A percentile compares a stretch with the other conserved stretches of the same genome.
phyloP scores from a whole-genome alignment of 2,329 filamentous ascomycete genomes.

The Sporothrix humicola region DNA sequence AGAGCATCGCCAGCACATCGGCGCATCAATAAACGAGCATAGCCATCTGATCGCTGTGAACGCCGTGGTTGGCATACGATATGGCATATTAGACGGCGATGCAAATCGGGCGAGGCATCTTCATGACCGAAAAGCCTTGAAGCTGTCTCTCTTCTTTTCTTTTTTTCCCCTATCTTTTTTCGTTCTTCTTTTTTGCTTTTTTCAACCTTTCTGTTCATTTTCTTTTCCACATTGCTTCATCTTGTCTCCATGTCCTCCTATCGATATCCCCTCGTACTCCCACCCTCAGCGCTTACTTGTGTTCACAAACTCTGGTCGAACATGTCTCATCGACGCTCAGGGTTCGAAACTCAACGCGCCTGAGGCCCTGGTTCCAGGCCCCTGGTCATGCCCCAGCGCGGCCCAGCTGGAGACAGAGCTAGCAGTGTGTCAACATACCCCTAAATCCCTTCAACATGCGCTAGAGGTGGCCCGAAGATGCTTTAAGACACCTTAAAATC shows the following conservation, averaged over 20 bases:
- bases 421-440: background rate
- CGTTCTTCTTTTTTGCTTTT: background rate
- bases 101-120: too few species aligned
- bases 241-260: background rate
- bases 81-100: conserved; percentile 7
- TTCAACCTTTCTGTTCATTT: background rate
- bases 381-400: conserved; percentile 21
- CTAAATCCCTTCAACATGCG: background rate
- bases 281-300: conserved; percentile 7
- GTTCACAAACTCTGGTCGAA: conserved; percentile 31
- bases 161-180: background rate
- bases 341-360: conserved; percentile 48
- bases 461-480: too few species aligned
- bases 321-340: conserved; percentile 46
- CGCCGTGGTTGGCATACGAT: background rate
- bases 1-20: conserved; percentile 5
- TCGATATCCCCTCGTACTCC: background rate
- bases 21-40: conserved; percentile 8
- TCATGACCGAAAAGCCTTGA: too few species aligned
- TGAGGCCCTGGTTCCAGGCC: conserved; percentile 41
- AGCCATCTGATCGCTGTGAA: conserved; percentile 10
- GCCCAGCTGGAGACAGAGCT: background rate
- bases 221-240: background rate
- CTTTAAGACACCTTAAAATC: background rate
- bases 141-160: background rate